phyloP scores from a whole-genome alignment of 768 basidiomycete genomes.

The Leccinum subgranulosum region DNA sequence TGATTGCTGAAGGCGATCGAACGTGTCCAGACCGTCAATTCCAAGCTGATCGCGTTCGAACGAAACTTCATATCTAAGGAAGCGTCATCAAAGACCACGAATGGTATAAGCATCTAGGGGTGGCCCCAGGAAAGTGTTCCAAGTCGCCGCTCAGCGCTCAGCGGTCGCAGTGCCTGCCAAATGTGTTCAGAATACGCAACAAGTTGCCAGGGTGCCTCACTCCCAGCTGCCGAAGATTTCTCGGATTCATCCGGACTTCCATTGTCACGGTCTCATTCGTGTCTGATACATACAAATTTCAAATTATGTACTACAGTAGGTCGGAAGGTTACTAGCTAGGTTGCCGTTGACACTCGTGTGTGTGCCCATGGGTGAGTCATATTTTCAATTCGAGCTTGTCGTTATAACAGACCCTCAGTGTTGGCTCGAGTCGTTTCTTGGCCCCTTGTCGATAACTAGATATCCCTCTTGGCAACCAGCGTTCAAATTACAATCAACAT shows the following conservation, averaged over 20 bases:
- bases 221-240: no score
- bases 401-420: not conserved
- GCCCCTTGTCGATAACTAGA: not conserved
- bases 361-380: no score
- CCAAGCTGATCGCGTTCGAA: slow-evolving; percentile 69
- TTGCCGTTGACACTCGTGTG: not conserved
- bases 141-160: not conserved
- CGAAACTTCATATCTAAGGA: slow-evolving; percentile 10
- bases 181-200: not conserved
- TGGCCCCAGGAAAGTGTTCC: not conserved
- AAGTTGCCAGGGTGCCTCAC: not conserved
- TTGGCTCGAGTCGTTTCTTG: not conserved
- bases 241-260: no score
- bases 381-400: no score
- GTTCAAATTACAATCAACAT: not conserved
- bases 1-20: not conserved
- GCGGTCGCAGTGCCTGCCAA: not conserved
- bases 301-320: no score
- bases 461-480: no score
- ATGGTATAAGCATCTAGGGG: not conserved
- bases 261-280: no score
- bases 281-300: no score
- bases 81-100: not conserved
- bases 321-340: no score
- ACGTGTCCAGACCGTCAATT: slow-evolving; percentile 42